Conservation (phyloP, 495 filamentous ascomycete genomes). For the Xylaria acuta region DNA sequence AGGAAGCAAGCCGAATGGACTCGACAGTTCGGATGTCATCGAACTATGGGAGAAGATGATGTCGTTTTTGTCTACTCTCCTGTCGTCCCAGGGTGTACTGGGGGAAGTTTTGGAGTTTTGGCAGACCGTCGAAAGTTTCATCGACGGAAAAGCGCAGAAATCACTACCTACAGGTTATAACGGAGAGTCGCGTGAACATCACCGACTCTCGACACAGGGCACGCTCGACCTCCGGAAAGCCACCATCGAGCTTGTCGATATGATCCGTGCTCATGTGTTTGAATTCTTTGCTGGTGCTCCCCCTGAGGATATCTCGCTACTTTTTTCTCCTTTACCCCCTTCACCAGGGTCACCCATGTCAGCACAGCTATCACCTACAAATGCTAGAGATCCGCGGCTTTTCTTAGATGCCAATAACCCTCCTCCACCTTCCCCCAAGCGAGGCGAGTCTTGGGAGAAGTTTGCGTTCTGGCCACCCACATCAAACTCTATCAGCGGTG, state of each 20-base stretch:
- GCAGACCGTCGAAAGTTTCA: constrained; percentile 90
- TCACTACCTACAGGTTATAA: constrained; percentile 83
- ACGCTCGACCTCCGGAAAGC: constrained; percentile 77
- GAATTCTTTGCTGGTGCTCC: constrained; percentile 89
- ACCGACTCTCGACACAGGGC: constrained; percentile 76
- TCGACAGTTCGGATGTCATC: constrained; percentile 78
- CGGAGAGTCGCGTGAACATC: constrained; percentile 81
- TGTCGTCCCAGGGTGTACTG: constrained; percentile 76
- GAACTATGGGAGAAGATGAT: constrained; percentile 90
- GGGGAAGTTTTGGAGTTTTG: constrained; percentile 92
- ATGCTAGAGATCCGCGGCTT: constrained; percentile 70
- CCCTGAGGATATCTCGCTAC: constrained; percentile 83
- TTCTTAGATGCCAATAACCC: constrained; percentile 77
- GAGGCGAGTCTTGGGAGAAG: constrained; percentile 86
- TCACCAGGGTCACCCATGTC: constrained; percentile 73
- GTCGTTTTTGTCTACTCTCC: constrained; percentile 72
- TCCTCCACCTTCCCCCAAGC: constrained; percentile 75
- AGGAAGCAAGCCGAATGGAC: constrained; percentile 57
- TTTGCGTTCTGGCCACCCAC: constrained; percentile 97
- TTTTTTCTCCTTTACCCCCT: constrained; percentile 78
- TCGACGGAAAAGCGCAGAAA: constrained; percentile 82
- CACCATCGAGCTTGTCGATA: constrained; percentile 76
- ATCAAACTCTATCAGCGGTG: constrained; percentile 86
- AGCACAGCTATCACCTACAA: constrained; percentile 52
- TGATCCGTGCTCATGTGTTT: constrained; percentile 78